Evolutionary conservation across 306 rosid genomes (phyloP).

Genomic region (Malus sylvestris): DNA sequence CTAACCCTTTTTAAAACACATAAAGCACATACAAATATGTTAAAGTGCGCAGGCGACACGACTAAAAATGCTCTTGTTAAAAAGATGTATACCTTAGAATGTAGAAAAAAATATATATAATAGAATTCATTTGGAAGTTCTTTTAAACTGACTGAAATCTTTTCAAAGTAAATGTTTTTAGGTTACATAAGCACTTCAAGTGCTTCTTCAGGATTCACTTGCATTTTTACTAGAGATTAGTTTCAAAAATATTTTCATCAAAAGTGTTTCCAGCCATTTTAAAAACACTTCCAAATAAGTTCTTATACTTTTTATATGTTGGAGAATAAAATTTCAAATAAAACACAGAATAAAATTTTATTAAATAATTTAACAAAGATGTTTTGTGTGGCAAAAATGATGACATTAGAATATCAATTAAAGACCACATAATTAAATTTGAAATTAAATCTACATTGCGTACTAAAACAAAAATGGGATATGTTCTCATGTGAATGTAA

Average conservation of each 20-base stretch:
- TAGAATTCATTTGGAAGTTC: no score
- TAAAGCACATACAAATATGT: no score
- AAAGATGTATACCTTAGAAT: neutral
- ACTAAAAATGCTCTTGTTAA: neutral
- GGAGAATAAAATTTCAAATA: neutral
- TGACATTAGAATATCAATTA: neutral
- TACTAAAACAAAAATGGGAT: neutral
- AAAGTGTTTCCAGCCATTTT: no score
- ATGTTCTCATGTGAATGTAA: neutral
- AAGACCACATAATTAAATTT: neutral
- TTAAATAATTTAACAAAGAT: neutral
- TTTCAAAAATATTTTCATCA: no score
- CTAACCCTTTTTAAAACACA: no score
- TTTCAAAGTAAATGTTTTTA: no score
- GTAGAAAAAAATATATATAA: neutral
- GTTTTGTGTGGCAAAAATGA: neutral
- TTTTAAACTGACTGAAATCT: no score
- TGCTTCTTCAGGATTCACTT: no score
- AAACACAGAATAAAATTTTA: neutral
- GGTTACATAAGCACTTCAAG: no score
- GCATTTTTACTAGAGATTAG: no score
- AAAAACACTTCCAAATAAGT: no score
- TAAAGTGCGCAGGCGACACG: neutral
- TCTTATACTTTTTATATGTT: no score
- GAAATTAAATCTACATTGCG: neutral